A percentile compares a stretch with the other conserved stretches of the same genome.
Conservation (phyloP, 2,329 filamentous ascomycete species). For the Neoascochyta sp. region DNA sequence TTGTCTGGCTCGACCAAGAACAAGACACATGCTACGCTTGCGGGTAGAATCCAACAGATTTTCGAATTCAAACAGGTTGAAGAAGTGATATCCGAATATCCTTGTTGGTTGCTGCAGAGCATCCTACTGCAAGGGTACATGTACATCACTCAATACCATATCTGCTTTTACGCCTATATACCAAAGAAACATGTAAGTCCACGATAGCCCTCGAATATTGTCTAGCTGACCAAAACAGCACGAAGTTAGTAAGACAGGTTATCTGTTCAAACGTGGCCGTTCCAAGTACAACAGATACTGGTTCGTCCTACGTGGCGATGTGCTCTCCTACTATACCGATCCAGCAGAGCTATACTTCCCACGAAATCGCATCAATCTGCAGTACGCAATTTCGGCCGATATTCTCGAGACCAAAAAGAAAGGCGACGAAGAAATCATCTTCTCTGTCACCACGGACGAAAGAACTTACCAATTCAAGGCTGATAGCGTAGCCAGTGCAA, state of each 20-base stretch:
- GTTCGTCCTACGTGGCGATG: conserved; percentile 89
- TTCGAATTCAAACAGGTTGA: conserved; percentile 71
- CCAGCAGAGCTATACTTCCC: conserved; percentile 87
- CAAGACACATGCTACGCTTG: conserved; percentile 55
- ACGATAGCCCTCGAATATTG: background rate
- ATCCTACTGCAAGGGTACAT: conserved; percentile 91
- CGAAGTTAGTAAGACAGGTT: conserved; percentile 74
- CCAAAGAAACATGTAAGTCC: conserved; percentile 83
- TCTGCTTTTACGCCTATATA: conserved; percentile 97
- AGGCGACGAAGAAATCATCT: conserved; percentile 68
- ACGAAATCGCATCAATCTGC: conserved; percentile 83
- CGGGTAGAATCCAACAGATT: conserved; percentile 66
- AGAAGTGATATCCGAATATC: conserved; percentile 85
- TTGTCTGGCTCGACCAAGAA: conserved; percentile 16
- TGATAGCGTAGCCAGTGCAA: conserved; percentile 81
- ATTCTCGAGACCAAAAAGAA: conserved; percentile 66
- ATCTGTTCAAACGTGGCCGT: conserved; percentile 81
- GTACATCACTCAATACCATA: conserved; percentile 89
- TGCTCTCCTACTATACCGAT: conserved; percentile 83
- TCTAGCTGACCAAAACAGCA: conserved; percentile 25
- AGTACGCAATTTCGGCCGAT: conserved; percentile 84
- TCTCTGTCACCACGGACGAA: conserved; percentile 77
- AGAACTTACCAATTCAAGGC: conserved; percentile 84
- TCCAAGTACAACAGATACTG: conserved; percentile 89
- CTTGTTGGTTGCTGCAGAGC: conserved; percentile 88